These are phyloP conservation scores for Zymoseptoria passerinii DNA, from an alignment of 2,329 filamentous ascomycete genomes.

Conservation along the genomic window DNA sequence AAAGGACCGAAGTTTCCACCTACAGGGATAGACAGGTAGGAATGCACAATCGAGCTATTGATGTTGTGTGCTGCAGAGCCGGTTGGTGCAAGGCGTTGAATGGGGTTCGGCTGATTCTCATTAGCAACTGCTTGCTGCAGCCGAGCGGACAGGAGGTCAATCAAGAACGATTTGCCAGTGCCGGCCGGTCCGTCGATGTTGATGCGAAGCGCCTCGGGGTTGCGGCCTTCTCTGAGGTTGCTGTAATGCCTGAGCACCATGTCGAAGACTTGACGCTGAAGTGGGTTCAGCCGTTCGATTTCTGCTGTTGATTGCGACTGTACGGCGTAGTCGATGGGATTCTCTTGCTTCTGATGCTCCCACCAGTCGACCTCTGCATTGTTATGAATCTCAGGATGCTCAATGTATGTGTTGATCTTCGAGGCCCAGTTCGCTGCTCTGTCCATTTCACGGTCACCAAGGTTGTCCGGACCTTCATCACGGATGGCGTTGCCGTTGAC, in stretches of 20 bases:
- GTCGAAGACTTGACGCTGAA: background rate
- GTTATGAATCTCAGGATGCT: background rate
- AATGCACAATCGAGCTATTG: background rate
- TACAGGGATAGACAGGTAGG: background rate
- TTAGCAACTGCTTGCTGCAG: background rate
- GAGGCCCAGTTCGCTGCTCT: background rate
- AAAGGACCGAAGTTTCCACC: background rate
- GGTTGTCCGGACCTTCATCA: background rate
- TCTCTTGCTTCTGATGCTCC: background rate
- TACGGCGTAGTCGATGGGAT: background rate
- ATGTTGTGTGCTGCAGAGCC: background rate
- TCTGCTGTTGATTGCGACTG: background rate
- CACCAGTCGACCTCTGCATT: background rate
- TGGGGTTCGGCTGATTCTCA: background rate
- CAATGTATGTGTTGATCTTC: background rate
- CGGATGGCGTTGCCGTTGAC: background rate
- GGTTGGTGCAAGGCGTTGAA: background rate
- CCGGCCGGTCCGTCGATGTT: background rate
- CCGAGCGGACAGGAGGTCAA: background rate
- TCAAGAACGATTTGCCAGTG: background rate
- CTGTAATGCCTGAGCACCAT: background rate
- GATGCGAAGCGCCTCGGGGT: background rate
- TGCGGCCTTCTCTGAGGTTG: background rate
- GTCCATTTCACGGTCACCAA: background rate
- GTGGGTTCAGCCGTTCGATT: background rate